Conservation (phyloP, 1,284 basidiomycete species). For the Puccinia coronata region DNA sequence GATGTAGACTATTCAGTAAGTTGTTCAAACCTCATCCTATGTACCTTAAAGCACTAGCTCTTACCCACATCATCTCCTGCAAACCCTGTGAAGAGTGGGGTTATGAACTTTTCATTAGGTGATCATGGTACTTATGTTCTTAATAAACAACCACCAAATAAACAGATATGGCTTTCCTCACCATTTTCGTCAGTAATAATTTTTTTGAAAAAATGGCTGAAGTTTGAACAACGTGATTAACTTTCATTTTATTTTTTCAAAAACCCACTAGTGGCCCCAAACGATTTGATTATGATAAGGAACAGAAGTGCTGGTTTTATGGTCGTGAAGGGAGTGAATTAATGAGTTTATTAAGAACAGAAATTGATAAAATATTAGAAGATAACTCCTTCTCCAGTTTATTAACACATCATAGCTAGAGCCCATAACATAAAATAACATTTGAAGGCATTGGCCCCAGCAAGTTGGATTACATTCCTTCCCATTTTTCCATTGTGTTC, state of each 20-base stretch:
- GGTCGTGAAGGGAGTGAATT: conserved; percentile 28
- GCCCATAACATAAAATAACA: too few species aligned
- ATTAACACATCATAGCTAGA: too few species aligned
- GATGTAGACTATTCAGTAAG: conserved; percentile 49
- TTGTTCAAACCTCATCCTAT: not conserved
- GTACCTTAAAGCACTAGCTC: not conserved
- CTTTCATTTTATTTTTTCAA: too few species aligned
- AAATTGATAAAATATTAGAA: conserved; percentile 21
- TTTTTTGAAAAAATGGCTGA: not conserved
- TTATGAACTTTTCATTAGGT: conserved; percentile 42
- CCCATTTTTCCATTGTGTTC: too few species aligned
- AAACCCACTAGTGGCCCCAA: conserved; percentile 42
- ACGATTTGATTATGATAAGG: conserved; percentile 47
- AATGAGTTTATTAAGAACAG: conserved; percentile 16
- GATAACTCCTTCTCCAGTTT: conserved; percentile 6
- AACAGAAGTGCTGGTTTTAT: conserved; percentile 32
- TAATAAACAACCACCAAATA: conserved; percentile 48
- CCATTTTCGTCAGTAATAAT: conserved; percentile 40
- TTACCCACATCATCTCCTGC: not conserved
- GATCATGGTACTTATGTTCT: conserved; percentile 35
- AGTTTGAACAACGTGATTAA: not conserved
- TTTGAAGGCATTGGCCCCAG: too few species aligned
- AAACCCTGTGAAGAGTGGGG: conserved; percentile 19
- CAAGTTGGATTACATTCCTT: too few species aligned
- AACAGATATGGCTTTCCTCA: conserved; percentile 49